Evolutionary conservation across 164 flowering plant genomes (phyloP).

Genomic region (Cinnamomum micranthum): DNA sequence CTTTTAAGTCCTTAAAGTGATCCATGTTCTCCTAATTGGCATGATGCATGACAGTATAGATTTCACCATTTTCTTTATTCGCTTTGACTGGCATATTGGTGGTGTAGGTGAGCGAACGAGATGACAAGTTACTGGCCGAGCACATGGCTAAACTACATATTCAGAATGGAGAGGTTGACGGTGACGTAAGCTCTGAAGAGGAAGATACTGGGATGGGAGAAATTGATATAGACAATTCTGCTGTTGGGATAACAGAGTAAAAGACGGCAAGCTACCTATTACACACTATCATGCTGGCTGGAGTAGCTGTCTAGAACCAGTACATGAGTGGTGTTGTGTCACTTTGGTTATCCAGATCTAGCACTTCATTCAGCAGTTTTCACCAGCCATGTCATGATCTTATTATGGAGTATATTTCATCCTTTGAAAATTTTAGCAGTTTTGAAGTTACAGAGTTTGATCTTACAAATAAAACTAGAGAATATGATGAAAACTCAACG

Average conservation of each 20-base stretch:
- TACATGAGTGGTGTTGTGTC: background rate
- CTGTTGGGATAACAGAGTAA: conserved; percentile 35
- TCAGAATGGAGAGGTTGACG: conserved; percentile 69
- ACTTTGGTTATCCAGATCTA: background rate
- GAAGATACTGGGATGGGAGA: conserved; percentile 96
- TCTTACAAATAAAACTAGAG: background rate
- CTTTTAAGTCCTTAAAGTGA: too few species aligned
- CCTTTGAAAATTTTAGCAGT: background rate
- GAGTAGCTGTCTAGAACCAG: conserved; percentile 13
- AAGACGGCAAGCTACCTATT: background rate
- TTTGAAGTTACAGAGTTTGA: background rate
- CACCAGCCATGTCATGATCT: background rate
- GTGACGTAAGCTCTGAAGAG: conserved; percentile 85
- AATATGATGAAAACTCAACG: too few species aligned
- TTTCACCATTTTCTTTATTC: too few species aligned
- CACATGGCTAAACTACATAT: conserved; percentile 60
- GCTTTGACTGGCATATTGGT: background rate
- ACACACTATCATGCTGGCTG: conserved; percentile 4
- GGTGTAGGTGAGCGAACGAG: conserved; percentile 88
- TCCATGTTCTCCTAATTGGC: too few species aligned
- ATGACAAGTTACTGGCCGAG: conserved; percentile 78
- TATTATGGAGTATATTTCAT: conserved; percentile 10
- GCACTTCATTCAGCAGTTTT: conserved; percentile 8
- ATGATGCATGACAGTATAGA: too few species aligned
- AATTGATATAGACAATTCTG: conserved; percentile 57